Evolutionary conservation across 202 grass and related monocot genomes (phyloP).

Genomic region (Dendrocalamus latiflorus): DNA sequence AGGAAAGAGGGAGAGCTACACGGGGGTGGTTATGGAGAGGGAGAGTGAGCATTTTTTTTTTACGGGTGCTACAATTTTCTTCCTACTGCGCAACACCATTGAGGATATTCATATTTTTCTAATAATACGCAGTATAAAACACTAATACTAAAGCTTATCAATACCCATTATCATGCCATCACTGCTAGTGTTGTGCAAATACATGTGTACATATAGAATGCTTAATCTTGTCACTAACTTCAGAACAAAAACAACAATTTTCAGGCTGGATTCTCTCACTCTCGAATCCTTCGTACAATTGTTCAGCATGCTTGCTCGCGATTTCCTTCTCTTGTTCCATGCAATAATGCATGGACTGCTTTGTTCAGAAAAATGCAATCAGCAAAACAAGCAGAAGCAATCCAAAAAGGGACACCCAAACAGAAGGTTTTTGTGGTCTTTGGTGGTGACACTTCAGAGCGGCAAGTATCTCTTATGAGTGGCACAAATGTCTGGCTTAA

Average conservation of each 20-base stretch:
- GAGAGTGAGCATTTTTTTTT: no score
- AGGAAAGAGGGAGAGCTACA: no score
- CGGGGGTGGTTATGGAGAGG: no score
- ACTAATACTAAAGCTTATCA: background rate
- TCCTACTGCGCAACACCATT: background rate
- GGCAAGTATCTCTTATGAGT: constrained; percentile 98
- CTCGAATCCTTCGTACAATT: constrained; percentile 71
- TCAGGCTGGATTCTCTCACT: constrained; percentile 96
- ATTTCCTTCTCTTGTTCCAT: constrained; percentile 63
- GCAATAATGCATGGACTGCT: constrained; percentile 57
- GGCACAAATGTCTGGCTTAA: constrained; percentile 99
- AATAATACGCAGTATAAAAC: background rate
- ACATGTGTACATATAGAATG: constrained; percentile 4
- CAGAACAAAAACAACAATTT: constrained; percentile 22
- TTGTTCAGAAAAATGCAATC: constrained; percentile 55
- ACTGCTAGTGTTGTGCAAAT: constrained; percentile 8
- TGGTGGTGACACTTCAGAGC: constrained; percentile 91
- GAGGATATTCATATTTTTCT: constrained; percentile 20
- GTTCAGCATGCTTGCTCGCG: constrained; percentile 83
- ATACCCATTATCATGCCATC: constrained; percentile 12
- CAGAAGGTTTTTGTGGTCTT: constrained; percentile 90
- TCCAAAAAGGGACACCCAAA: constrained; percentile 24
- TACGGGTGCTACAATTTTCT: no score
- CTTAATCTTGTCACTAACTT: constrained; percentile 24
- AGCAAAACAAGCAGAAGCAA: constrained; percentile 27